Conservation (phyloP, 176 grass and related monocot genomes). For the Poa annua region DNA sequence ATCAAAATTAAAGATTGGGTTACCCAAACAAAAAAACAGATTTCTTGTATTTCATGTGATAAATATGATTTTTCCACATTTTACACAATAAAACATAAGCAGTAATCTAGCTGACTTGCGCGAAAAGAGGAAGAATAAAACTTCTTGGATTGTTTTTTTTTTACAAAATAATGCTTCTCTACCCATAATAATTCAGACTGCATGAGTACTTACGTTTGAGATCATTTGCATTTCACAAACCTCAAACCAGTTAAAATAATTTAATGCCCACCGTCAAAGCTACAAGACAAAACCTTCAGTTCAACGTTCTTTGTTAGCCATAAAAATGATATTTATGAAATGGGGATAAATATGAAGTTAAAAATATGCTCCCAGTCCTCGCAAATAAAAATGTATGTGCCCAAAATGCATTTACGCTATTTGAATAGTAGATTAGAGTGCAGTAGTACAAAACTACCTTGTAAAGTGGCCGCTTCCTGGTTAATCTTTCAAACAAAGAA, state of each 20-base stretch:
- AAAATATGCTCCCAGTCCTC: neutral
- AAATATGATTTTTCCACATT: slow-evolving; percentile 25
- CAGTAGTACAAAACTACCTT: slow-evolving; percentile 54
- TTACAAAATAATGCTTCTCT: slow-evolving; percentile 1
- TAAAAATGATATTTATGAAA: slow-evolving; percentile 16
- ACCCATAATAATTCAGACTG: slow-evolving; percentile 13
- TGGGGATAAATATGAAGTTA: slow-evolving; percentile 27
- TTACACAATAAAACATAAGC: neutral
- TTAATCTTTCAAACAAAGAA: slow-evolving; percentile 84
- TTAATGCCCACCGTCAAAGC: neutral
- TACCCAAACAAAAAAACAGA: neutral
- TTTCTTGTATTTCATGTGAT: neutral
- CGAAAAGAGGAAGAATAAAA: neutral
- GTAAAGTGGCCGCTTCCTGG: slow-evolving; percentile 71
- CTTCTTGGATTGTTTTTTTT: neutral
- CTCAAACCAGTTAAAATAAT: neutral
- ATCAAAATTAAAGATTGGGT: neutral
- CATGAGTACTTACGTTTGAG: neutral
- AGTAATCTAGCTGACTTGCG: neutral
- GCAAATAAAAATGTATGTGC: neutral
- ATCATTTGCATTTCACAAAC: slow-evolving; percentile 22
- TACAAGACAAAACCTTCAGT: slow-evolving; percentile 15
- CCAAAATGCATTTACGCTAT: neutral
- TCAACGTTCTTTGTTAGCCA: neutral
- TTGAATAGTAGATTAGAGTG: slow-evolving; percentile 31